Evolutionary conservation across 306 rosid genomes (phyloP), one percentile per base, ranked within the genome.

Genomic region (Trifolium fragiferum): DNA sequence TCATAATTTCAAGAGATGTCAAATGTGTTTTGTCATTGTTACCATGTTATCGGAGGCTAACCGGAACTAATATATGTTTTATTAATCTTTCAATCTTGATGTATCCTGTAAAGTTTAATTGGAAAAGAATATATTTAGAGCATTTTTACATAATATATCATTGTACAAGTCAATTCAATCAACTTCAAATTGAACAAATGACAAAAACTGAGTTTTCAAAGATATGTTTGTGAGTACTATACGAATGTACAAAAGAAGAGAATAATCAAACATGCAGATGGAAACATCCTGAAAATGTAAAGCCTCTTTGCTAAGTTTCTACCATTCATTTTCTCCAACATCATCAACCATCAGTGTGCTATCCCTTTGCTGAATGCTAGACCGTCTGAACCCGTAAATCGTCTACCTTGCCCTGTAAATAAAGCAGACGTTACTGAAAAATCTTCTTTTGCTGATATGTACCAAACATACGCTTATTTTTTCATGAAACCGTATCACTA

Each of bases 341-440:
- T n/a, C n/a, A n/a, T 38, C 41, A 62, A 16, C 27, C 23, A 33
- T 13, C 7, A 25, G 47, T 62, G 13, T 57, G 37, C n/a, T 57
- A 16, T 10, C 63, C 20, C 21, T n/a, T n/a, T 33, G 14, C 25
- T 62, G 47, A 16, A 16, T 16, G 2, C 12, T 9, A 4, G 15
- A 20, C 20, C 20, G 3, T 4, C n/a, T 19, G 9, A 53, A 20
- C 20, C 20, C 23, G 1, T 16, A 44, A 44, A 23, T 60, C 66
- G 32, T 32, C 66, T 14, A 60, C 43, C 21, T 32, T 32, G 2
- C 43, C 66, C 66, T 14, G 13, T 60, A 60, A 62, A 62, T 62
- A 63, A 35, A 63, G 68, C 15, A 63, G 10, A 49, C n/a, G 54
- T n/a, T 49, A n/a, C 54, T 49, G 8, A n/a, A 49, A 49, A 49